A percentile compares a stretch with the other conserved stretches of the same genome.
Evolutionary conservation across 2,329 filamentous ascomycete genomes (phyloP).

Genomic region (Penicillium crustosum): DNA sequence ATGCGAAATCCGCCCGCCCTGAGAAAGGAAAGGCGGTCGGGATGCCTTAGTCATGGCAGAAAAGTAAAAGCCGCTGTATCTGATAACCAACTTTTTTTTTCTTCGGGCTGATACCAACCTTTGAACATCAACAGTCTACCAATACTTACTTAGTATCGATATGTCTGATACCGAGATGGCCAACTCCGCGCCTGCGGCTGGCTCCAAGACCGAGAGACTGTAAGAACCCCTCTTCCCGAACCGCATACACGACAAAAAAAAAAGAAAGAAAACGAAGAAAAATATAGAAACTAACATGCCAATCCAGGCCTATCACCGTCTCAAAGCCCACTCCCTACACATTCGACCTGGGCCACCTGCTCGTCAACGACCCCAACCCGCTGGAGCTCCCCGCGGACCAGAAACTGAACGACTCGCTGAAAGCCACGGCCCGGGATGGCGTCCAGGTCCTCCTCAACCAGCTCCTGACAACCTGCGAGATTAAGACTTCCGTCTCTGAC

Average conservation of each 20-base stretch:
- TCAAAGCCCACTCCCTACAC: constrained; percentile 85
- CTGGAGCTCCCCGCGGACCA: constrained; percentile 56
- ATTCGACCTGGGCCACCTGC: constrained; percentile 85
- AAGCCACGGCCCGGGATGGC: constrained; percentile 77
- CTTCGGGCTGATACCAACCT: constrained; percentile 14
- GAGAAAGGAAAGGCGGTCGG: constrained; percentile 25
- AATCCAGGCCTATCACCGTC: constrained; percentile 58
- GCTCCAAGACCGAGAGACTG: constrained; percentile 43
- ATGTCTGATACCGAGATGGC: constrained; percentile 34
- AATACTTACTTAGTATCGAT: constrained; percentile 9
- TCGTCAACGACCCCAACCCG: constrained; percentile 85
- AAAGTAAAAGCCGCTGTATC: constrained; percentile 30
- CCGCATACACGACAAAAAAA: not conserved
- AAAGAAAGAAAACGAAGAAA: constrained; percentile 4
- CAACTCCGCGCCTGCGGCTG: constrained; percentile 18
- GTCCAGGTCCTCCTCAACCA: constrained; percentile 93
- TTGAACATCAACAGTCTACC: constrained; percentile 8
- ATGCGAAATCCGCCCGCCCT: constrained; percentile 23
- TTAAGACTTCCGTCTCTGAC: constrained; percentile 62
- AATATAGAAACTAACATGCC: constrained; percentile 18
- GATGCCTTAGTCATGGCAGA: constrained; percentile 24
- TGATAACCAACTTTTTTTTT: constrained; percentile 35
- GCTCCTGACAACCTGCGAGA: constrained; percentile 81
- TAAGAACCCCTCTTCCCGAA: constrained; percentile 26
- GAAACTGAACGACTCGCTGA: constrained; percentile 65